phyloP scores from a whole-genome alignment of 2,329 filamentous ascomycete genomes.

The Claviceps quebecensis region DNA sequence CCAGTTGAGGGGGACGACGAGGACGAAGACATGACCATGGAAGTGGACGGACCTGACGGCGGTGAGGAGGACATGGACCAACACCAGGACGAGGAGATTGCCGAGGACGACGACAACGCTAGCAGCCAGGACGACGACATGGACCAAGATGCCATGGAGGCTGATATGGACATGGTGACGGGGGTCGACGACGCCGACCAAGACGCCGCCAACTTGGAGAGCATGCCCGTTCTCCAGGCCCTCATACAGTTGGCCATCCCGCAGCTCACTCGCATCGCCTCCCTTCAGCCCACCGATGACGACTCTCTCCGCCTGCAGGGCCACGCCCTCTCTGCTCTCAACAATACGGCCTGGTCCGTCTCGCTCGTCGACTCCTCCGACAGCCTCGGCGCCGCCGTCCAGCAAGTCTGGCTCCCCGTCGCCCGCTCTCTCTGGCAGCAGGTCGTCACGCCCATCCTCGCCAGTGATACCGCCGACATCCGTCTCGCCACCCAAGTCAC shows the following conservation, averaged over 20 bases:
- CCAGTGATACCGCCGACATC: conserved; percentile 47
- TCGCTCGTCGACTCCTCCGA: conserved; percentile 46
- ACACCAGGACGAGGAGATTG: conserved; percentile 20
- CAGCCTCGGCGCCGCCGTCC: conserved; percentile 36
- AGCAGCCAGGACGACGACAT: conserved; percentile 36
- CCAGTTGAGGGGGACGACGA: conserved; percentile 26
- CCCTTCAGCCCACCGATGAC: conserved; percentile 25
- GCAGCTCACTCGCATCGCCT: conserved; percentile 33
- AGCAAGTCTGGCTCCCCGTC: conserved; percentile 37
- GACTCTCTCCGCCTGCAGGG: conserved; percentile 32
- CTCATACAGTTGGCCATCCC: conserved; percentile 22
- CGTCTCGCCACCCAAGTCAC: conserved; percentile 48
- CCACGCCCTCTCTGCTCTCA: conserved; percentile 45
- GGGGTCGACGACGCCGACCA: conserved; percentile 30
- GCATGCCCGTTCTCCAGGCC: conserved; percentile 38
- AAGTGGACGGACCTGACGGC: conserved; percentile 22
- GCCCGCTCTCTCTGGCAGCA: conserved; percentile 44
- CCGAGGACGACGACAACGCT: conserved; percentile 21
- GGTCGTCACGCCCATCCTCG: conserved; percentile 41
- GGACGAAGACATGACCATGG: conserved; percentile 24
- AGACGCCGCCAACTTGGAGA: conserved; percentile 26
- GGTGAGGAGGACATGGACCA: conserved; percentile 20
- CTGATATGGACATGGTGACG: conserved; percentile 52
- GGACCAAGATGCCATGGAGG: conserved; percentile 42
- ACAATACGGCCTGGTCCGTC: conserved; percentile 55